Evolutionary conservation across 352 stramenopile species (phyloP), one percentile per base, ranked within the genome.

Genomic region (Phytopythium litorale): DNA sequence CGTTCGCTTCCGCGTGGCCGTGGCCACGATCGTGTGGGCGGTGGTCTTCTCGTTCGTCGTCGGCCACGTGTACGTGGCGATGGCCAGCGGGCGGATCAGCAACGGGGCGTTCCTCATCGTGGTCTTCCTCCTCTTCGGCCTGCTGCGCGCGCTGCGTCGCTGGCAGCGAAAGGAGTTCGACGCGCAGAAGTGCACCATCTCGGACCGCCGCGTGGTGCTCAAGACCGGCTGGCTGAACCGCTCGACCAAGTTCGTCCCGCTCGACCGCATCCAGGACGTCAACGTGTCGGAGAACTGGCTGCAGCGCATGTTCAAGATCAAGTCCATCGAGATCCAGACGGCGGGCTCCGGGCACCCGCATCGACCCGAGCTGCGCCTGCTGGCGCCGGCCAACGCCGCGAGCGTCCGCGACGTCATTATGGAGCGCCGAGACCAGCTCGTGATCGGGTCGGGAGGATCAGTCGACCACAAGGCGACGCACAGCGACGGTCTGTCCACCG

Each of bases 231-330:
- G 74, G 74, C 58, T 82, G 28, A 68, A 73, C 49, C 71, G 73
- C 28, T 73, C 69, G 19, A 70, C 67, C 56, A 78, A 78, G 57
- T 75, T 59, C 52, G 78, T 79, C 52, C 74, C 71, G 30, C 66
- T 79, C 21, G 74, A 82, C 57, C 63, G 69, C 37, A 75, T 82
- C 58, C 74, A 82, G 63, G 74, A 82, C 54, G 69, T 82, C n/a
- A 79, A 75, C 55, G 63, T 82, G 13, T 59, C 59, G 3, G 68
- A 82, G 46, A 64, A 63, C 58, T 76, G 71, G 37, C 62, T 79
- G 8, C 66, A 79, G 63, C 64, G 66, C 28, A 70, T 69, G 56
- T 79, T 76, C 49, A 59, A 62, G 40, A 42, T 78, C 11, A 73
- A 71, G 37, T 53, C 49, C 45, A 55, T 82, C 23, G 71, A 79